phyloP scores from a whole-genome alignment of 192 early-diverging fungal species.

The Coemansia sp. region DNA sequence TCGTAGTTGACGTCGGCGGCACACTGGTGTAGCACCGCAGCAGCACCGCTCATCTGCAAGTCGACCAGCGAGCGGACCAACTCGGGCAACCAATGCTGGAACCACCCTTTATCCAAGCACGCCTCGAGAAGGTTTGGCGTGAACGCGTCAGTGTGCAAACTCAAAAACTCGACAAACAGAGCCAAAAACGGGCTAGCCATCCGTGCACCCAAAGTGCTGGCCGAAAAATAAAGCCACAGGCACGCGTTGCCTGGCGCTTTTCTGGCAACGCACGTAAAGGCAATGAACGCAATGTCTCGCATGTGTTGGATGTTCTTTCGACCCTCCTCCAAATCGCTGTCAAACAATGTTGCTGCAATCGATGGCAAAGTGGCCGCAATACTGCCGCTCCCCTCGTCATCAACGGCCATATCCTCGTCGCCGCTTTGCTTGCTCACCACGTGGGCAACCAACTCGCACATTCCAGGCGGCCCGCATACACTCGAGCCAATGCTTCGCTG shows the following conservation, averaged over 20 bases:
- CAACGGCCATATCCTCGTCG: neutral
- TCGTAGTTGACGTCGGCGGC: conserved; percentile 11
- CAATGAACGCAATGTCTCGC: conserved; percentile 10
- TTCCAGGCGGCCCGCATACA: neutral
- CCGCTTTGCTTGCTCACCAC: neutral
- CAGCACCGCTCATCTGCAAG: conserved; percentile 19
- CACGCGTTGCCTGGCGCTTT: conserved; percentile 1
- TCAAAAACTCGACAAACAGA: conserved; percentile 21
- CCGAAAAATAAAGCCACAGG: conserved; percentile 24
- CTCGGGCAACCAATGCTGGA: conserved; percentile 8
- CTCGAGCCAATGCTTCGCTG: neutral
- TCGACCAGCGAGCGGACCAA: conserved; percentile 13
- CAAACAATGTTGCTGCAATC: conserved; percentile 4
- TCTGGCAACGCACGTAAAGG: conserved; percentile 4
- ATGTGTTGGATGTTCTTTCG: conserved; percentile 11
- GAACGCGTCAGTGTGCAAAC: conserved; percentile 6
- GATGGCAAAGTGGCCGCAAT: neutral
- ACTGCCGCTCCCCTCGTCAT: neutral
- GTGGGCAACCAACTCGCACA: conserved; percentile 12
- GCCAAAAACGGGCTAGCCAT: conserved; percentile 5
- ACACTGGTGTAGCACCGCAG: conserved; percentile 31
- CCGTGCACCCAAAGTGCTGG: conserved; percentile 4
- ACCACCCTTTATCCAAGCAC: conserved; percentile 14
- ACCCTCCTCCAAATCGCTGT: conserved; percentile 5
- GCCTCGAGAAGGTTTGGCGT: conserved; percentile 1